phyloP scores from a whole-genome alignment of 73 alveolate species.

The Breviolum minutum region DNA sequence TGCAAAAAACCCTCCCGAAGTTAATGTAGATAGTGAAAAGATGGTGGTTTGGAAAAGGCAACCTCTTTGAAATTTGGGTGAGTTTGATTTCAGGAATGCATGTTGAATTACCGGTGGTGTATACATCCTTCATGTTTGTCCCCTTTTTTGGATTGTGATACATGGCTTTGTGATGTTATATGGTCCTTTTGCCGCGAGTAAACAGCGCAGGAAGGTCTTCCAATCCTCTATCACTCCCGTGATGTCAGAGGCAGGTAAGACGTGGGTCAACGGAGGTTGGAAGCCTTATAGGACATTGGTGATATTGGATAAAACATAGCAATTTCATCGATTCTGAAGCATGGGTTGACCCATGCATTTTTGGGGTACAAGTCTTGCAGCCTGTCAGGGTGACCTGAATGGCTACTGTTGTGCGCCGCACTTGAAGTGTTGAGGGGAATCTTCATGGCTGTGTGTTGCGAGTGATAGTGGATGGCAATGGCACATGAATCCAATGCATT shows the following conservation, averaged over 20 bases:
- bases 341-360: neutral
- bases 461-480: neutral
- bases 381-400: slow-evolving; percentile 67
- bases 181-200: neutral
- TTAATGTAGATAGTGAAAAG: no score
- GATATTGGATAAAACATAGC: no score
- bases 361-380: neutral
- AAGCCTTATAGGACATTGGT: no score
- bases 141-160: neutral
- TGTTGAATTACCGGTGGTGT: neutral
- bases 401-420: slow-evolving; percentile 78
- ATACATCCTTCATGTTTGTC: neutral
- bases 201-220: slow-evolving; percentile 46
- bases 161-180: neutral
- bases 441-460: neutral
- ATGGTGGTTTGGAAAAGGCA: no score
- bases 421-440: neutral
- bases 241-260: slow-evolving; percentile 26
- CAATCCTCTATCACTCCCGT: slow-evolving; percentile 70
- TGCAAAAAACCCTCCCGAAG: neutral
- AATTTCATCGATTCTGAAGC: no score
- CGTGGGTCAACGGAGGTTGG: neutral
- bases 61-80: no score
- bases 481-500: no score
- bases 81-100: no score